Base-by-base conservation (phyloP, 2,329 filamentous ascomycete species). In the Diaporthe sp. region DNA sequence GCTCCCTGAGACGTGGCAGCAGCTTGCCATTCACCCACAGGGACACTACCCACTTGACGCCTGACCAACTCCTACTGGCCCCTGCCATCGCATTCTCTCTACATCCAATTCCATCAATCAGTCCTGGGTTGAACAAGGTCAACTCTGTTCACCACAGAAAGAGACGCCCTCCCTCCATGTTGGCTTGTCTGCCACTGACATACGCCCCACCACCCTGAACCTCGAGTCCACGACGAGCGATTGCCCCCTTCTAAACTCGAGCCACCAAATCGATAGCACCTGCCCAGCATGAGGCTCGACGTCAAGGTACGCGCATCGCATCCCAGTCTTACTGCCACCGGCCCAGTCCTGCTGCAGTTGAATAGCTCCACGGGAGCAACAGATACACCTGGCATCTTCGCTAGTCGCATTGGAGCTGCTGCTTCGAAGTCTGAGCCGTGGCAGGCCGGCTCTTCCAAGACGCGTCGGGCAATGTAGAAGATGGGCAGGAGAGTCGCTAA, bases 241-340 rank as follows among this genome's bases (percentile, higher is more conserved):
- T 68, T 72, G 49, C n/a, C 53, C 49, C 53, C 22, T 44, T 44
- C 51, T 42, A 15, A 31, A 60, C 42, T 20, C 37, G 28, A 68
- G 17, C 49, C 28, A 47, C 67, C 31, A 39, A 20, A 75, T 39
- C 42, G 25, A 67, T 25, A 74, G 58, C 68, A 72, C 31, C 44
- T 74, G 70, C 72, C 72, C 79, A 81, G 77, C 49, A 82, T 82
- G 81, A 80, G 80, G 78, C 75, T 82, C 74, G 77, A 78, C 63
- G 77, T 78, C 47, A 78, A 78, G 77, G 77, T 78, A 57, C n/a
- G 72, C 60, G 44, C 31, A 49, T 55, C 47, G 13, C 20, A 44
- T 55, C 47, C 17, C 20, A 44, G 34, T 22, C 49, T 10, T 25
- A 20, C 15, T 49, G 4, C n/a, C 15, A n/a, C 47, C 20, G 22